Evolutionary conservation across 1,284 basidiomycete genomes (phyloP).

Genomic region (Sporisorium sorghi): DNA sequence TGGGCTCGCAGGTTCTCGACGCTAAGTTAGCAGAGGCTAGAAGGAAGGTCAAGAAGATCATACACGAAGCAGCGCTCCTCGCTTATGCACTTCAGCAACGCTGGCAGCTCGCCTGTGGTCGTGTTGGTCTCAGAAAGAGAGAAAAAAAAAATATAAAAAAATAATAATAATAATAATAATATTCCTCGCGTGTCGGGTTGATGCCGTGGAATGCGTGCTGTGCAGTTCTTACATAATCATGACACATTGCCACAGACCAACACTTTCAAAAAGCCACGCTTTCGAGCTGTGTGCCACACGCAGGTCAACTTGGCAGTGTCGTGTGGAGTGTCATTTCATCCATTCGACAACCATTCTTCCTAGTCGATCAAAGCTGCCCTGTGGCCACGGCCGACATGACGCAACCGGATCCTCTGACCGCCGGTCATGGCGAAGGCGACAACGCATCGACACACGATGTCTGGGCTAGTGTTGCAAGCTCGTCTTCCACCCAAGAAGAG

Average conservation of each 20-base stretch:
- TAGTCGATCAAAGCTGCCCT: not conserved
- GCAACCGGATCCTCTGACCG: constrained; percentile 12
- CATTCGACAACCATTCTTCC: not conserved
- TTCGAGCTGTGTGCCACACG: too few species aligned
- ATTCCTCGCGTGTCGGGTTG: not conserved
- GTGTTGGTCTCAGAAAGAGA: constrained; percentile 31
- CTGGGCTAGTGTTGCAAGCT: constrained; percentile 24
- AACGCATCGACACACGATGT: constrained; percentile 19
- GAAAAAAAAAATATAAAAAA: not conserved
- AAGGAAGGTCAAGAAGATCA: not conserved
- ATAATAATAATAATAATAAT: too few species aligned
- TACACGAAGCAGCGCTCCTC: too few species aligned
- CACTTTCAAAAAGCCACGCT: constrained; percentile 6
- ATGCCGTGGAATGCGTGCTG: not conserved
- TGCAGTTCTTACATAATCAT: constrained; percentile 23
- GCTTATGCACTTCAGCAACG: constrained; percentile 21
- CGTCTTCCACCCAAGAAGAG: constrained; percentile 8
- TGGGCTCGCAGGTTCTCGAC: not conserved
- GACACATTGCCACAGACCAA: constrained; percentile 18
- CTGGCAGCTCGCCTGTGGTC: constrained; percentile 8
- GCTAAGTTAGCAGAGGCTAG: not conserved
- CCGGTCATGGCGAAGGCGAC: constrained; percentile 12
- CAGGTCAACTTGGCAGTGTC: not conserved
- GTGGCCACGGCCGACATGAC: constrained; percentile 15
- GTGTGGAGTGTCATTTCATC: not conserved